These are phyloP conservation scores for Fragosphaeria purpurea DNA, from an alignment of 2,329 filamentous ascomycete genomes.

Conservation along the genomic window DNA sequence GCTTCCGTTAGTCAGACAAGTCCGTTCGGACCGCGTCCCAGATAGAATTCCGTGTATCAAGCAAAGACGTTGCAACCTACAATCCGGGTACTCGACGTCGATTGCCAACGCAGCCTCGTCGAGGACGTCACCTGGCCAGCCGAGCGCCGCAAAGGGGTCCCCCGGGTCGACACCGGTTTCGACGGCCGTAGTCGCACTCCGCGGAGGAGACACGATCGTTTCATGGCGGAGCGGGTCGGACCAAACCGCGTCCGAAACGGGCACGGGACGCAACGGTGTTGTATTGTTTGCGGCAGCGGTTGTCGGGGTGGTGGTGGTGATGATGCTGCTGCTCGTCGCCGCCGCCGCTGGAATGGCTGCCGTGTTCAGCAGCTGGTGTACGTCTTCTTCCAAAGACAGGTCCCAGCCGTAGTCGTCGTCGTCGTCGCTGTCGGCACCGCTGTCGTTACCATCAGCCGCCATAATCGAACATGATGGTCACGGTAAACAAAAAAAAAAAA, in stretches of 20 bases:
- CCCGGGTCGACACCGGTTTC: background rate
- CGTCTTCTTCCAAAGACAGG: constrained; percentile 36
- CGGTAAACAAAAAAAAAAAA: background rate
- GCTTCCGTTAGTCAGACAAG: constrained; percentile 57
- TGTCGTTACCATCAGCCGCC: constrained; percentile 3
- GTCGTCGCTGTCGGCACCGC: constrained; percentile 21
- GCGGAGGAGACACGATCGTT: constrained; percentile 1
- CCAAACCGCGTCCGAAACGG: too few species aligned
- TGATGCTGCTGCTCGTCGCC: background rate
- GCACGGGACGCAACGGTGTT: background rate
- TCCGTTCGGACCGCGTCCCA: too few species aligned
- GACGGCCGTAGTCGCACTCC: background rate
- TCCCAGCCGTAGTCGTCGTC: constrained; percentile 38
- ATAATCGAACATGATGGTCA: constrained; percentile 1
- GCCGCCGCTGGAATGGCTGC: background rate
- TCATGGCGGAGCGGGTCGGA: background rate
- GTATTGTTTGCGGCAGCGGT: background rate
- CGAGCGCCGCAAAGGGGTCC: background rate
- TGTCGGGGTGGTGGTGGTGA: background rate
- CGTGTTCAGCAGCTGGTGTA: constrained; percentile 6
- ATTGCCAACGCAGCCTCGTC: background rate
- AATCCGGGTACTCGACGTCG: constrained; percentile 38
- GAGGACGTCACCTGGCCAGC: background rate
- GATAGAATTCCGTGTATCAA: background rate
- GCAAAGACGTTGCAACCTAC: constrained; percentile 28